Conservation (phyloP, 176 grass and related monocot species). For the Luzula sylvatica region DNA sequence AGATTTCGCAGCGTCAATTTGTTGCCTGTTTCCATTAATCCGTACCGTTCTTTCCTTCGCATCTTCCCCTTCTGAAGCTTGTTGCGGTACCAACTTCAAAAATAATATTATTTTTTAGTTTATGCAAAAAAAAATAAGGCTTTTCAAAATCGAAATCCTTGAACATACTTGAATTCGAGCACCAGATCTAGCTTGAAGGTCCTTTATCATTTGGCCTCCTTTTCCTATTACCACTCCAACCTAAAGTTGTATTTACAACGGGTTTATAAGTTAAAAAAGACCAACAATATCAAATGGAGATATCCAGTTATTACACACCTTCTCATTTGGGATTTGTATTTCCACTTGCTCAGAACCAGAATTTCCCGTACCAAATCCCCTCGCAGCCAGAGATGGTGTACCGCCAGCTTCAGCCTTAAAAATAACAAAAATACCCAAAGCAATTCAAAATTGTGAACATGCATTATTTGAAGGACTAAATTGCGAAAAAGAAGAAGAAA, state of each 20-base stretch:
- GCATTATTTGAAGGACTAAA: background rate
- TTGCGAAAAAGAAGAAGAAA: too few species aligned
- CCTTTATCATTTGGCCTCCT: constrained; percentile 87
- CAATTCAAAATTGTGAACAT: background rate
- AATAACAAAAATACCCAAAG: background rate
- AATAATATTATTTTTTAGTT: constrained; percentile 7
- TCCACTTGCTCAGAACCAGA: constrained; percentile 69
- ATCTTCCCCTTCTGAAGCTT: constrained; percentile 64
- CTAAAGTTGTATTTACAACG: constrained; percentile 24
- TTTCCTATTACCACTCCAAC: constrained; percentile 93
- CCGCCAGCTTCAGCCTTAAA: constrained; percentile 81
- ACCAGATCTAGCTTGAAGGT: constrained; percentile 74
- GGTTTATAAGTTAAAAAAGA: constrained; percentile 4
- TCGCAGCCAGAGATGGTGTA: constrained; percentile 77
- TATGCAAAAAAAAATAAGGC: background rate
- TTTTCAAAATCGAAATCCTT: background rate
- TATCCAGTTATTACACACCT: constrained; percentile 33
- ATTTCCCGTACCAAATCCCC: constrained; percentile 58
- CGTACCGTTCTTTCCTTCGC: constrained; percentile 74
- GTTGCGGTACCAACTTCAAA: constrained; percentile 71
- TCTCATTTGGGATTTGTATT: constrained; percentile 77
- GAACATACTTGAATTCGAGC: constrained; percentile 82
- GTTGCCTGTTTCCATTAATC: constrained; percentile 79
- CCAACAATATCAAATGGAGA: background rate
- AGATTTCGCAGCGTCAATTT: constrained; percentile 81